Base-by-base conservation (phyloP, 768 basidiomycete species). In the Multifurca ochricompacta region DNA sequence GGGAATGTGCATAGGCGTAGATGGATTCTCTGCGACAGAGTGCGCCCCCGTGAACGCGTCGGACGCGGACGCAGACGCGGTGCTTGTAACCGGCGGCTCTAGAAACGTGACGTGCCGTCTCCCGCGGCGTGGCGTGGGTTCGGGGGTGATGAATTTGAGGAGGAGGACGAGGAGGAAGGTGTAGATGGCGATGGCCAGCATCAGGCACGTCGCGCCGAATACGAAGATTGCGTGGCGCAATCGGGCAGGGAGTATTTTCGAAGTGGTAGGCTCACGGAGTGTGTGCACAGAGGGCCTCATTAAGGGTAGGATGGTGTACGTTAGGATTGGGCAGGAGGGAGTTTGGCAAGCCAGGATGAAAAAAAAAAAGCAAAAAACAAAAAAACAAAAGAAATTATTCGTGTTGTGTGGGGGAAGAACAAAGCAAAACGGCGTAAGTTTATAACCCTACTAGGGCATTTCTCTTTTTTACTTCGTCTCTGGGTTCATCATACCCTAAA, bases 391-490 rank as follows among this genome's bases (percentile, higher is more conserved):
- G n/a, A n/a, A n/a, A n/a, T n/a, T n/a, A n/a, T n/a, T n/a, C n/a
- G n/a, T n/a, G n/a, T n/a, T n/a, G n/a, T n/a, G n/a, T n/a, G n/a
- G n/a, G n/a, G n/a, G 28, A 11, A 23, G 47, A n/a, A 31, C 13
- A 28, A 9, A 5, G 9, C 11, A 42, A n/a, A 30, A 34, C 30
- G 49, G 54, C 54, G 50, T 19, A 57, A 57, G 21, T 42, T 14
- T 57, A 52, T 57, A 52, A 52, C 50, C 56, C 6, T 39, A 39
- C 40, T 41, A 10, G 39, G 39, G 45, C 44, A 36, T 27, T n/a
- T n/a, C n/a, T n/a, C n/a, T n/a, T n/a, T n/a, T n/a, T n/a, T n/a
- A n/a, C n/a, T n/a, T n/a, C n/a, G 9, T 32, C 37, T n/a, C 35
- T 45, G 23, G 7, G 51, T 18, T 25, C 25, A 51, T 34, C 11